Base-by-base conservation (phyloP, 1,284 basidiomycete species). In the Tausonia pullulans region DNA sequence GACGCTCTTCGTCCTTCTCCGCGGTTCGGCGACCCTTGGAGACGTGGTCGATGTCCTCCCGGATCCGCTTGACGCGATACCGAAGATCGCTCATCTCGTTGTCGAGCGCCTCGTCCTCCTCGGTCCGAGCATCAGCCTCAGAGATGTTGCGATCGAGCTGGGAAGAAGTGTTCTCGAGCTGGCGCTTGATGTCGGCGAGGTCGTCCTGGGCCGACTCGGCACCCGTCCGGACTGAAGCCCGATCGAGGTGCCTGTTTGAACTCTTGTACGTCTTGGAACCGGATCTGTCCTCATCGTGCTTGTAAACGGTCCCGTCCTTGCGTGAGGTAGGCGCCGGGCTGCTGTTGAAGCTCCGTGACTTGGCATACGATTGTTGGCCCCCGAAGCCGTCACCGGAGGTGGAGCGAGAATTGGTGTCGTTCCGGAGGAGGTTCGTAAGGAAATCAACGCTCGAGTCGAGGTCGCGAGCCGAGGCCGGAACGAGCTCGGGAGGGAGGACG, bases 21-120 rank as follows among this genome's bases (percentile, higher is more conserved):
- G 80, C 76, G 8, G 85, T 84, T 64, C 85, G 81, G 1, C 92
- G 84, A 0, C 91, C 89, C 16, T 87, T 84, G 16, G 87, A 85
- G 64, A 87, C 84, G 72, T 95, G 92, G 58, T 97, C 94, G 56
- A 99, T 81, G 74, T 98, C 95, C 68, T 97, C 92, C 74, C 92
- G 87, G 8, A 99, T 83, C 27, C 93, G 81, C 72, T 86, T 85
- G 63, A 97, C 91, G 49, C 87, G 84, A 73, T 90, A 90, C 63
- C 86, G 86, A 49, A 98, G 78, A 70, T 95, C 90, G 8, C 88
- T 85, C 78, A 97, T 83, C 77, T 98, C 95, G 63, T 87, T 82
- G 68, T 96, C 90, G 14, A 98, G 81, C 62, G 82, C 86, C 67
- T 96, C 92, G 70, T 97, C 93, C 68, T 93, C 89, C 9, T 81